Percentiles rank a stretch among this genome's conserved stretches.
Conservation (phyloP, 768 basidiomycete genomes). For the Tubosaeta brunneosetosa region DNA sequence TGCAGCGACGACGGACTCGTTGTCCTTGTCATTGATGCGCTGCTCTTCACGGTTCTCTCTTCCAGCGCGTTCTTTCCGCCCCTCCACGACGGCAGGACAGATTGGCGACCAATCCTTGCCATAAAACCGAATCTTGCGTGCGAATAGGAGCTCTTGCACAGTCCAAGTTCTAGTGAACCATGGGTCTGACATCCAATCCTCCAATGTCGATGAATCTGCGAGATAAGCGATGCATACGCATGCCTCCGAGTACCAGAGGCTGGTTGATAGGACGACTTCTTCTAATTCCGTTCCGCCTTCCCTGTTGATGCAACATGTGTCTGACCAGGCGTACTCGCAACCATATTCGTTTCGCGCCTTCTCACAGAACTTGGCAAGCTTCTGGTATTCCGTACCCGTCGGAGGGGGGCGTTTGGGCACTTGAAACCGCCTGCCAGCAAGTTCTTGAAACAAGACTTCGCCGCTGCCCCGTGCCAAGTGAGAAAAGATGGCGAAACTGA, state of each 20-base stretch:
- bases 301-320: constrained; percentile 27
- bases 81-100: constrained; percentile 9
- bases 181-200: constrained; percentile 20
- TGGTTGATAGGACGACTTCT: constrained; percentile 23
- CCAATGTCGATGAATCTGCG: constrained; percentile 14
- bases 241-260: constrained; percentile 23
- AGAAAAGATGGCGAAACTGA: constrained; percentile 25
- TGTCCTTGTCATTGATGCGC: constrained; percentile 23
- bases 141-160: constrained; percentile 20
- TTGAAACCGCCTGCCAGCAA: constrained; percentile 15
- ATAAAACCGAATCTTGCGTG: constrained; percentile 23
- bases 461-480: constrained; percentile 22
- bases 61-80: constrained; percentile 12
- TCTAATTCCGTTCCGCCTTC: constrained; percentile 26
- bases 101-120: constrained; percentile 22
- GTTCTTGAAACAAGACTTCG: constrained; percentile 21
- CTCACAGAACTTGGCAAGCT: constrained; percentile 25
- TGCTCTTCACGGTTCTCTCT: constrained; percentile 10
- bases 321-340: constrained; percentile 27
- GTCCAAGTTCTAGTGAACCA: constrained; percentile 26
- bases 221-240: constrained; percentile 22
- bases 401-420: constrained; percentile 9
- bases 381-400: constrained; percentile 21
- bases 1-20: constrained; percentile 11
- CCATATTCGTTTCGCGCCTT: constrained; percentile 23